Evolutionary conservation across 768 basidiomycete species (phyloP), one percentile per base, ranked within the genome.

Genomic region (Tubosaeta sp.): DNA sequence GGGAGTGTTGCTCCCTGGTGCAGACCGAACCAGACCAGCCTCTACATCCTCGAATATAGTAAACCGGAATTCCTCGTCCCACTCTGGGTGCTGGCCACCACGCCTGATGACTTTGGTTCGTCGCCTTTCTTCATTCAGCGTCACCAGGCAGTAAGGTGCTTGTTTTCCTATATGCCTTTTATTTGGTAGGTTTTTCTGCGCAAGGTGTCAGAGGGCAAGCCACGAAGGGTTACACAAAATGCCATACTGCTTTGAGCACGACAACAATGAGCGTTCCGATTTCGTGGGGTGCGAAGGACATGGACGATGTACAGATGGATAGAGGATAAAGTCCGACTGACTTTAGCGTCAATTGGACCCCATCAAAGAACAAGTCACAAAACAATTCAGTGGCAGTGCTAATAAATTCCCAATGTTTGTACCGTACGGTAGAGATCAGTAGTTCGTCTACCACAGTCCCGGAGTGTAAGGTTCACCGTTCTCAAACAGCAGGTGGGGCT

Each of bases 61-160:
- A 71, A 97, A 98, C 39, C 97, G 86, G 63, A 98, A 76, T 72
- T 99, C 97, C 62, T 97, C 94, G 66, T 99, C 97, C 95, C 97
- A 99, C 72, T 93, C 93, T 6, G 97, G 97, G 69, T 97, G 94
- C 68, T 99, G 97, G 16, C 97, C 97, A 46, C 97, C 97, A 29
- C 92, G 86, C 67, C 91, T 95, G 68, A 97, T 87, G n/a, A 92
- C 84, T 68, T 88, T 91, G 5, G 95, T 98, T 47, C 90, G 80
- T 53, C 85, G 82, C 63, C 85, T 94, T 69, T 94, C 86, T 46
- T 84, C 84, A 64, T 91, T 87, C 48, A 94, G 74, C 4, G 77
- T 74, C 25, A 95, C 80, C 22, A 84, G 73, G 60, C 93, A 97
- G 70, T 95, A 99, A 0, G 97, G 97, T 68, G 97, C 94, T 70